Conservation (phyloP, 1,284 basidiomycete genomes). For the Malassezia globosa region DNA sequence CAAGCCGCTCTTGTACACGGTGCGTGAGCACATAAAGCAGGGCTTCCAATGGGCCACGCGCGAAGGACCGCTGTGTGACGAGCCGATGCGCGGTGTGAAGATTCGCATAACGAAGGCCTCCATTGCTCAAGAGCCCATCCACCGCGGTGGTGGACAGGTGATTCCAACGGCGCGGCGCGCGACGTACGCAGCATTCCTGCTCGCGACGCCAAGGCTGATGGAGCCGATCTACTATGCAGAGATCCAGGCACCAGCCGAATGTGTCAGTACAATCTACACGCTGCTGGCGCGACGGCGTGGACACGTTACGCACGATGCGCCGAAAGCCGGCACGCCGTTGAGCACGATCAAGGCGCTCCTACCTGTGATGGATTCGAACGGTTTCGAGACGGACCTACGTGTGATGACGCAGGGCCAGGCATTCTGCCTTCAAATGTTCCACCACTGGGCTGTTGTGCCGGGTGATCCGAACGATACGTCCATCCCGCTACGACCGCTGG, state of each 20-base stretch:
- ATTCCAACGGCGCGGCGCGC: slow-evolving; percentile 94
- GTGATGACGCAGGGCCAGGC: slow-evolving; percentile 96
- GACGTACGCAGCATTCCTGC: slow-evolving; percentile 96
- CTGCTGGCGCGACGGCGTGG: slow-evolving; percentile 90
- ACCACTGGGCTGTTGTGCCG: slow-evolving; percentile 96
- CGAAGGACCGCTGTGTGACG: slow-evolving; percentile 93
- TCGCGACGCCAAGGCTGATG: slow-evolving; percentile 56
- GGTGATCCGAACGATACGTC: slow-evolving; percentile 93
- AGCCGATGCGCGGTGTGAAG: slow-evolving; percentile 97
- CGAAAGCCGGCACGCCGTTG: slow-evolving; percentile 90
- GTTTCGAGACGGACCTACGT: slow-evolving; percentile 93
- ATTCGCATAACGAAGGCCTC: slow-evolving; percentile 86
- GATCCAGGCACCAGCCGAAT: slow-evolving; percentile 94
- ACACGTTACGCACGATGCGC: slow-evolving; percentile 92
- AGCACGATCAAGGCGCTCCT: slow-evolving; percentile 96
- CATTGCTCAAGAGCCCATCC: slow-evolving; percentile 86
- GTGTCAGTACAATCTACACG: slow-evolving; percentile 93
- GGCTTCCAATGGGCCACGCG: slow-evolving; percentile 98
- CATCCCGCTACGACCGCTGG: slow-evolving; percentile 85
- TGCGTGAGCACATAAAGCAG: slow-evolving; percentile 91
- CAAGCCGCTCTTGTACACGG: slow-evolving; percentile 75
- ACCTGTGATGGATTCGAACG: slow-evolving; percentile 95
- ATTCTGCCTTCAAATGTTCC: slow-evolving; percentile 88
- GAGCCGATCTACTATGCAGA: slow-evolving; percentile 98
- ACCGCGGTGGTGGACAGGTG: slow-evolving; percentile 93